Conservation (phyloP, 2,329 filamentous ascomycete genomes). For the Geosmithia morbida region DNA sequence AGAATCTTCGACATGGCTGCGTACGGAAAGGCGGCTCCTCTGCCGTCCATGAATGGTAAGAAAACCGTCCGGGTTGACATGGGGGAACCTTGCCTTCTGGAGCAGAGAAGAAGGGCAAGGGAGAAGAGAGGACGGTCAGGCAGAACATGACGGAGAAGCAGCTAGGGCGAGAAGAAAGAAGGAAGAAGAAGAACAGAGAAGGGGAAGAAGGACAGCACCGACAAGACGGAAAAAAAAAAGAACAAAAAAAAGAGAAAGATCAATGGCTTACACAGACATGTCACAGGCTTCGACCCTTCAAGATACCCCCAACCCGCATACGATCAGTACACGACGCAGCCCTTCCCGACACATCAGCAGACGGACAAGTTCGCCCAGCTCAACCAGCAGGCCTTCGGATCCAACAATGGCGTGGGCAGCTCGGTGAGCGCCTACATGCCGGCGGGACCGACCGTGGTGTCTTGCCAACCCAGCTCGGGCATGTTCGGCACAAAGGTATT, state of each 20-base stretch:
- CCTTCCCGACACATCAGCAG: constrained; percentile 27
- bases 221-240: neutral
- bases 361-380: constrained; percentile 36
- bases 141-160: too few species aligned
- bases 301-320: constrained; percentile 45
- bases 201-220: neutral
- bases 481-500: constrained; percentile 54
- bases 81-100: too few species aligned
- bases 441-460: constrained; percentile 45
- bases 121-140: too few species aligned
- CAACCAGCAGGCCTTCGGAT: constrained; percentile 40
- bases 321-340: constrained; percentile 33
- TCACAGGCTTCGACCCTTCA: constrained; percentile 44
- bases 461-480: constrained; percentile 56
- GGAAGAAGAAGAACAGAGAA: neutral
- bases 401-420: constrained; percentile 50
- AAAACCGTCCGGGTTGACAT: constrained; percentile 13
- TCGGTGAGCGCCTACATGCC: constrained; percentile 53
- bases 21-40: constrained; percentile 54
- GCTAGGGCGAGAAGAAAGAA: neutral
- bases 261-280: neutral
- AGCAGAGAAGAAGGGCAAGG: too few species aligned
- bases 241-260: neutral
- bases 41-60: constrained; percentile 72
- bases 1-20: constrained; percentile 22